Base-by-base conservation (phyloP, 345 rosid species). In the Eucalyptus sp. region DNA sequence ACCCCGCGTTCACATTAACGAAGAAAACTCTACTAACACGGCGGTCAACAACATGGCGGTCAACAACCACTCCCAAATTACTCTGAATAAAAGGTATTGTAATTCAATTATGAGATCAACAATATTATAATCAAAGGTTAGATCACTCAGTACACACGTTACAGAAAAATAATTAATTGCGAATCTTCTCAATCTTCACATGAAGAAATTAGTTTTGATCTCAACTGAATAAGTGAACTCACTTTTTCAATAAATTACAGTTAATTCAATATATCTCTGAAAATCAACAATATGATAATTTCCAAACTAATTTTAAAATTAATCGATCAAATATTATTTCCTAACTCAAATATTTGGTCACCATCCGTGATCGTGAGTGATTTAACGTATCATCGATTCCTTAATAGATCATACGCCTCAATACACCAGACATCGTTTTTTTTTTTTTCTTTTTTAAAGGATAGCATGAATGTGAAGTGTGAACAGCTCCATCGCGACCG, bases 31-130 rank as follows among this genome's bases (percentile, higher is more conserved):
- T 27, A 13, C 4, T 2, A 13, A 29, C 33, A 62, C 3, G 4
- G 33, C 6, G 33, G 71, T 62, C 33, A 2, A 29, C 33, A 13
- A 29, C 33, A 62, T 7, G 4, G 33, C 7, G 71, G 71, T 62
- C 33, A 2, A 29, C 33, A 13, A 62, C 4, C 18, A 13, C 33
- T 13, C 9, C 17, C 15, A 62, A 3, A 7, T 29, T 62, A 62
- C 33, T 62, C 0, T 62, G 3, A 62, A n/a, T 27, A 7, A 62
- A 64, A n/a, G 10, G 37, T 7, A 14, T 2, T 64, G 10, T 14
- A n/a, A 64, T 64, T 64, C 1, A 0, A 33, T 68, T 10, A 1
- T 5, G 24, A 68, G 7, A 16, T 6, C n/a, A 10, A 5, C 7
- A 2, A 5, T 11, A 10, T 60, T 60, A 3, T 68, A 37, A 3